Evolutionary conservation across 108 stramenopile species (phyloP).

Genomic region (Nitzschia inconspicua): DNA sequence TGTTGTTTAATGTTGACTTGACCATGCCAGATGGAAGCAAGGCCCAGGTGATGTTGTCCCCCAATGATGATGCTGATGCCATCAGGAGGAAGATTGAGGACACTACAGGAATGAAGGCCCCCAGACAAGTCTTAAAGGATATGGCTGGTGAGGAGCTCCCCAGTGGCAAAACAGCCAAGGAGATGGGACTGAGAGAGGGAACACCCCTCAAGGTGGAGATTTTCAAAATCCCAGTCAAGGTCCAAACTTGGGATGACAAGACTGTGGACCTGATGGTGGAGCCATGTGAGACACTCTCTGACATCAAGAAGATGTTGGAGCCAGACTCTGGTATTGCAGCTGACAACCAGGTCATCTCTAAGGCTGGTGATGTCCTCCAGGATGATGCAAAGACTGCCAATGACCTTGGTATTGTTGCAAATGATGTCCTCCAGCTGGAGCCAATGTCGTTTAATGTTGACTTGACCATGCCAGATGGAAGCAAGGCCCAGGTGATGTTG

Average conservation of each 20-base stretch:
- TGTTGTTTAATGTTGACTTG: background rate
- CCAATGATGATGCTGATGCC: conserved; percentile 3
- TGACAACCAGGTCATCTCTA: conserved; percentile 5
- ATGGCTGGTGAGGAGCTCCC: conserved; percentile 16
- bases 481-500: background rate
- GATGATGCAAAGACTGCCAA: conserved; percentile 10
- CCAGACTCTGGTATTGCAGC: conserved; percentile 15
- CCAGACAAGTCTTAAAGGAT: conserved; percentile 10
- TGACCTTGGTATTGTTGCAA: conserved; percentile 18
- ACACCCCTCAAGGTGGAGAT: conserved; percentile 7
- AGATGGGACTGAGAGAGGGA: conserved; percentile 12
- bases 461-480: conserved; percentile 17
- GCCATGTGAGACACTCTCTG: background rate
- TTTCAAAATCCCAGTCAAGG: conserved; percentile 16
- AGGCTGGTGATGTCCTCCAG: conserved; percentile 2
- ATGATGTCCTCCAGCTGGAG: conserved; percentile 11
- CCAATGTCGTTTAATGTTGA: conserved; percentile 9
- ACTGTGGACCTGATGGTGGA: conserved; percentile 6
- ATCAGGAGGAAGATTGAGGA: conserved; percentile 16
- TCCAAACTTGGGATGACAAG: conserved; percentile 13
- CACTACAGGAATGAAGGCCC: conserved; percentile 4
- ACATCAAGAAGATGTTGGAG: conserved; percentile 14
- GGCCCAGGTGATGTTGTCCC: background rate
- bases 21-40: conserved; percentile 8
- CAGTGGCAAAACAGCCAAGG: background rate